phyloP scores from a whole-genome alignment of 1,284 basidiomycete genomes.

The Leccinum ponderosum region DNA sequence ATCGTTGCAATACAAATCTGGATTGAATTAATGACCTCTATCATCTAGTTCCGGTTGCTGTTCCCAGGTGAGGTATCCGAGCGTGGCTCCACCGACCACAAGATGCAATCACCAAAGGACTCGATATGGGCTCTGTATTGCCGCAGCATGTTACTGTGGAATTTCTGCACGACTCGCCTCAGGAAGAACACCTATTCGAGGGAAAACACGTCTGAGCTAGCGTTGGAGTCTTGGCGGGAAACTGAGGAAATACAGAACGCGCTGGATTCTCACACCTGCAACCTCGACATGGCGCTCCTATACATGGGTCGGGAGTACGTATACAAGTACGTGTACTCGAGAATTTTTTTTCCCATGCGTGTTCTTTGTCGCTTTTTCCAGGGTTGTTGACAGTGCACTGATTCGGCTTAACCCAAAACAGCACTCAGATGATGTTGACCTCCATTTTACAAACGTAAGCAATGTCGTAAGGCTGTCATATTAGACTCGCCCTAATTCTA shows the following conservation, averaged over 20 bases:
- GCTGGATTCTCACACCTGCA: conserved; percentile 66
- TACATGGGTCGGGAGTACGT: conserved; percentile 72
- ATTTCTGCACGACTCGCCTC: conserved; percentile 57
- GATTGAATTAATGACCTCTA: conserved; percentile 12
- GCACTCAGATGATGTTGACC: conserved; percentile 67
- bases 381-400: conserved; percentile 15
- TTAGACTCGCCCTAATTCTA: neutral
- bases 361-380: neutral
- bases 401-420: conserved; percentile 31
- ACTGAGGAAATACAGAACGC: conserved; percentile 63
- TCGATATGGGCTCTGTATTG: conserved; percentile 78
- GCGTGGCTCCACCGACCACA: conserved; percentile 42
- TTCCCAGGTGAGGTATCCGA: conserved; percentile 65
- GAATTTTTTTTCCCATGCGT: conserved; percentile 2
- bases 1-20: conserved; percentile 5
- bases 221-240: conserved; percentile 62
- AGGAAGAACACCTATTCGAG: conserved; percentile 42
- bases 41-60: conserved; percentile 48
- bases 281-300: conserved; percentile 61
- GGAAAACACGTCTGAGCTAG: conserved; percentile 57
- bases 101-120: conserved; percentile 58
- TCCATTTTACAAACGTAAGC: conserved; percentile 65
- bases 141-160: conserved; percentile 77
- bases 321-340: conserved; percentile 57
- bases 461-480: conserved; percentile 2